Percentiles rank a stretch among this genome's conserved stretches.
phyloP scores from a whole-genome alignment of 2,329 filamentous ascomycete species.

The Aspergillus proliferans region DNA sequence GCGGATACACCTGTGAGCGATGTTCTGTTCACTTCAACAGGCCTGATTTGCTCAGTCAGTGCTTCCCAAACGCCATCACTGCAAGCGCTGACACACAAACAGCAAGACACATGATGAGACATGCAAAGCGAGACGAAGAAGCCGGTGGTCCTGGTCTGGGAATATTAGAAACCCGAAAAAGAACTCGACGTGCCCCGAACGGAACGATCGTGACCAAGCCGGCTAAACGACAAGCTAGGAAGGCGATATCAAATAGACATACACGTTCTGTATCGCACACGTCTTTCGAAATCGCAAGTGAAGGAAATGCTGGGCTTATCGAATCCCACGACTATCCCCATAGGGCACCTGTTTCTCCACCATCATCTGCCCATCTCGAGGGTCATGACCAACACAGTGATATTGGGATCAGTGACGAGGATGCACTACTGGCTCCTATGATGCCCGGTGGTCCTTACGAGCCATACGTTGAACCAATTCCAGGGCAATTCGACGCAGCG shows the following conservation, averaged over 20 bases:
- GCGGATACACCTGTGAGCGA: conserved; percentile 47
- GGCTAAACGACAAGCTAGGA: background rate
- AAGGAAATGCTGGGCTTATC: background rate
- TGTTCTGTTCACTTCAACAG: conserved; percentile 58
- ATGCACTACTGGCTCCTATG: conserved; percentile 26
- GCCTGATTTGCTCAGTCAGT: conserved; percentile 52
- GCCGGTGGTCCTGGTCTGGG: conserved; percentile 44
- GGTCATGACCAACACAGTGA: conserved; percentile 14
- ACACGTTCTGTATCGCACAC: background rate
- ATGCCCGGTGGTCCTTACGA: conserved; percentile 26
- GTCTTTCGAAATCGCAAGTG: background rate
- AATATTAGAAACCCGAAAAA: conserved; percentile 45
- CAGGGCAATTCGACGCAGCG: conserved; percentile 29
- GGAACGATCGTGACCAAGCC: conserved; percentile 43
- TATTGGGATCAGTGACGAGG: conserved; percentile 17
- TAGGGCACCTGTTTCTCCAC: conserved; percentile 23
- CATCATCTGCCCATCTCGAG: conserved; percentile 12
- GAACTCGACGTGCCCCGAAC: conserved; percentile 43
- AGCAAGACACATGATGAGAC: conserved; percentile 54
- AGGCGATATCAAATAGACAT: background rate
- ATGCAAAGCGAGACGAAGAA: conserved; percentile 48
- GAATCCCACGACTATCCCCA: conserved; percentile 5
- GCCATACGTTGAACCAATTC: conserved; percentile 26
- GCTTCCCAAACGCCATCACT: background rate
- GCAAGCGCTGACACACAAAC: conserved; percentile 8